Evolutionary conservation across 345 rosid genomes (phyloP).

Genomic region (Murraya koenigii): DNA sequence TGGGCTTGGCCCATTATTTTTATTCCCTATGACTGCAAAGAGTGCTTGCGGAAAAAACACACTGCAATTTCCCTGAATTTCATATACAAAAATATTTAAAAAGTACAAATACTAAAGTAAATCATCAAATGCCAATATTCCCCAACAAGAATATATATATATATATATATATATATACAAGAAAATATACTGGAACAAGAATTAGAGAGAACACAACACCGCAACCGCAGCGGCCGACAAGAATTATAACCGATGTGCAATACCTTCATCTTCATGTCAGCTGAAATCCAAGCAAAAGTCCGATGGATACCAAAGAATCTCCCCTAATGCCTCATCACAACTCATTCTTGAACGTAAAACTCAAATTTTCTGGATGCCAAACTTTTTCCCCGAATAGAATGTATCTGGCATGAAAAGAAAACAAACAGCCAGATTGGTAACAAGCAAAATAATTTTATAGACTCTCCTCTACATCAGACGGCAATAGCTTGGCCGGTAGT

Average conservation of each 20-base stretch:
- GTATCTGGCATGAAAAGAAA: neutral
- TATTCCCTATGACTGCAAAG: neutral
- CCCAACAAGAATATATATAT: neutral
- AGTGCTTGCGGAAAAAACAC: too few relatives aligned
- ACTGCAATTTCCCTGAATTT: constrained; percentile 6
- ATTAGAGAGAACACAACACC: constrained; percentile 16
- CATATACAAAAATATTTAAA: constrained; percentile 8
- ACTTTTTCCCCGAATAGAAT: constrained; percentile 10
- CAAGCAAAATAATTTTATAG: constrained; percentile 11
- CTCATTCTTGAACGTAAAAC: constrained; percentile 5
- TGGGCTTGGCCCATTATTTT: neutral
- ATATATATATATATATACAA: constrained; percentile 20
- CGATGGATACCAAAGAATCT: neutral
- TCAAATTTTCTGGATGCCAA: constrained; percentile 5
- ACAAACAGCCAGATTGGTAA: constrained; percentile 13
- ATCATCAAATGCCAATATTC: constrained; percentile 10
- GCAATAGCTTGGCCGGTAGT: constrained; percentile 72
- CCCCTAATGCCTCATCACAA: neutral
- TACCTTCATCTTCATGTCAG: constrained; percentile 9
- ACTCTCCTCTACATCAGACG: constrained; percentile 38
- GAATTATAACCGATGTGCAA: neutral
- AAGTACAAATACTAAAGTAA: neutral
- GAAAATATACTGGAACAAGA: constrained; percentile 10
- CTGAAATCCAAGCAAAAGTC: constrained; percentile 8
- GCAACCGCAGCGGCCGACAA: constrained; percentile 11